phyloP scores from a whole-genome alignment of 1,284 basidiomycete species.

The Moesziomyces sp. region DNA sequence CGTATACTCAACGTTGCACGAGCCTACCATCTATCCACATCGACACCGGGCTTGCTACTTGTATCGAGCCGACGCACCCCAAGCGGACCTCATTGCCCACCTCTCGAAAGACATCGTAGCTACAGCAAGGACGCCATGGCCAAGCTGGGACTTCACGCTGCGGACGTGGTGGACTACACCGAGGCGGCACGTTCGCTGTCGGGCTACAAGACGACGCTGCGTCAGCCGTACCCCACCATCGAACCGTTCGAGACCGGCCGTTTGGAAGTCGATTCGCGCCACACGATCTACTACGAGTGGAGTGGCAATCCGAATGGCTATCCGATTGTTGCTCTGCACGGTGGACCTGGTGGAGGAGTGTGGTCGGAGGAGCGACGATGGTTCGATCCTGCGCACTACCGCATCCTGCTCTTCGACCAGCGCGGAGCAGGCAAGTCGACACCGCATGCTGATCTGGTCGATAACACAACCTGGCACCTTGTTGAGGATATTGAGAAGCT shows the following conservation, averaged over 20 bases:
- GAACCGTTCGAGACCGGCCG: constrained; percentile 58
- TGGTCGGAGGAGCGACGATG: constrained; percentile 57
- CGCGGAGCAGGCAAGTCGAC: constrained; percentile 79
- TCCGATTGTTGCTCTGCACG: constrained; percentile 62
- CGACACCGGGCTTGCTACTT: background rate
- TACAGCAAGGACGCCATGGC: constrained; percentile 6
- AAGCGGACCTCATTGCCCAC: background rate
- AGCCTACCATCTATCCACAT: background rate
- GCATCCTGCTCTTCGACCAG: constrained; percentile 72
- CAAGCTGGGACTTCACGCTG: constrained; percentile 43
- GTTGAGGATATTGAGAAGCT: constrained; percentile 89
- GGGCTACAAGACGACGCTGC: constrained; percentile 40
- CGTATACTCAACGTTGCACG: background rate
- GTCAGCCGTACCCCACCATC: constrained; percentile 53
- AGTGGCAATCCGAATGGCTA: constrained; percentile 56
- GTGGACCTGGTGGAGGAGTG: constrained; percentile 64
- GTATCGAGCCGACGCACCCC: too few relatives aligned
- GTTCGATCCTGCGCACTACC: constrained; percentile 63
- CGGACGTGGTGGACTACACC: constrained; percentile 39
- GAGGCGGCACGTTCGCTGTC: constrained; percentile 45
- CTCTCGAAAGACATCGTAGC: background rate
- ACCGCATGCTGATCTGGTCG: constrained; percentile 81
- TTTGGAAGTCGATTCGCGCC: constrained; percentile 48
- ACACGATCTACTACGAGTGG: constrained; percentile 61
- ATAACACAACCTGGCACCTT: constrained; percentile 95